Evolutionary conservation across 768 basidiomycete genomes (phyloP).

Genomic region (Leccinum arenicola): DNA sequence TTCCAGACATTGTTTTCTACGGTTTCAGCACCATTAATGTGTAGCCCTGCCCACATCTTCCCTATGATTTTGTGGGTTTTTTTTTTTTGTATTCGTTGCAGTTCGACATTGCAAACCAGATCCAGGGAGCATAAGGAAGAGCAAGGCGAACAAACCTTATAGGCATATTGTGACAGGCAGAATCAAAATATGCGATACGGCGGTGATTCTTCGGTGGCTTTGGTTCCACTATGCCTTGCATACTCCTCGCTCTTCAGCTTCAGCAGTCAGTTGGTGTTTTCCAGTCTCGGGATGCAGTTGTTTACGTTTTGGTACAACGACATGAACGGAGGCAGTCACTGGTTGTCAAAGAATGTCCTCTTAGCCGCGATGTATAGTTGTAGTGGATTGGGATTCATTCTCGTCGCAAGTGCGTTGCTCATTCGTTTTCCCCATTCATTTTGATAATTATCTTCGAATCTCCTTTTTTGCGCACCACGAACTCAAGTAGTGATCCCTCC

Average conservation of each 20-base stretch:
- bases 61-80: conserved; percentile 34
- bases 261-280: conserved; percentile 29
- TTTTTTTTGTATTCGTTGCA: conserved; percentile 39
- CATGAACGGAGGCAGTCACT: conserved; percentile 34
- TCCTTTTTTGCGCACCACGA: too few relatives aligned
- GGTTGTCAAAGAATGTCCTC: conserved; percentile 37
- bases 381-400: conserved; percentile 1
- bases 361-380: conserved; percentile 37
- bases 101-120: conserved; percentile 30
- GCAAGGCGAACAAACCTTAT: conserved; percentile 42
- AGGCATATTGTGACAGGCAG: conserved; percentile 44
- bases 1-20: background rate
- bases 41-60: conserved; percentile 12
- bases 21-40: conserved; percentile 26
- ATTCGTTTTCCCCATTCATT: background rate
- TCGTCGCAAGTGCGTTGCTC: conserved; percentile 34
- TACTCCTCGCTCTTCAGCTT: conserved; percentile 29
- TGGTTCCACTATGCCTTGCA: conserved; percentile 34
- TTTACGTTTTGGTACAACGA: conserved; percentile 40
- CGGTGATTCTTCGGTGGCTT: conserved; percentile 33
- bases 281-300: conserved; percentile 34
- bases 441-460: background rate
- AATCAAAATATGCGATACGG: conserved; percentile 34
- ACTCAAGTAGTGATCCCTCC: background rate
- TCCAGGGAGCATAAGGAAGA: conserved; percentile 32